A percentile compares a stretch with the other conserved stretches of the same genome.
phyloP scores from a whole-genome alignment of 2,329 filamentous ascomycete species.

The Sordariomycetes sp. region DNA sequence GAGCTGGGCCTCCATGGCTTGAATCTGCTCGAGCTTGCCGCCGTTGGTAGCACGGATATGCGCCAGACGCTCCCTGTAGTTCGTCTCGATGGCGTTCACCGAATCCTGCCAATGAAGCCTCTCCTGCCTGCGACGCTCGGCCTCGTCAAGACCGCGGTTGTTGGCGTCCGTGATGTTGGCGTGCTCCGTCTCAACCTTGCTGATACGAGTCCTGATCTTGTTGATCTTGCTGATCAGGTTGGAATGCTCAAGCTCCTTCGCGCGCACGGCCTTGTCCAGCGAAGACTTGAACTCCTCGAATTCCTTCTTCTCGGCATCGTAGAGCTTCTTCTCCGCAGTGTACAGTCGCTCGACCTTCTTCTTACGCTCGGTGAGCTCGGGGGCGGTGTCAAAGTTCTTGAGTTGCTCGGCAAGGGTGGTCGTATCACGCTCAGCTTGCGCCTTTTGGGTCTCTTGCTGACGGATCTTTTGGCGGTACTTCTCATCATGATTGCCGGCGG shows the following conservation, averaged over 20 bases:
- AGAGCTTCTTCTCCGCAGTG: conserved; percentile 47
- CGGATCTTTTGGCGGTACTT: conserved; percentile 66
- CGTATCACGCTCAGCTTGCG: conserved; percentile 51
- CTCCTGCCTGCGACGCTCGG: conserved; percentile 47
- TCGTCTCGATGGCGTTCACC: conserved; percentile 32
- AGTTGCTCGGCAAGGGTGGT: conserved; percentile 46
- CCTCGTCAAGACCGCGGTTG: conserved; percentile 53
- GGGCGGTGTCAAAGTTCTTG: conserved; percentile 55
- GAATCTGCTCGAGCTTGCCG: conserved; percentile 18
- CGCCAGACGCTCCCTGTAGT: conserved; percentile 32
- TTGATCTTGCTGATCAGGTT: conserved; percentile 59
- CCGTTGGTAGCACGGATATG: conserved; percentile 24
- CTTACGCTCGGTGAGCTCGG: conserved; percentile 51
- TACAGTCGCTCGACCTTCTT: conserved; percentile 43
- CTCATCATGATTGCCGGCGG: conserved; percentile 65
- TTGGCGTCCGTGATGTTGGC: conserved; percentile 63
- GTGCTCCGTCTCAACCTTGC: conserved; percentile 64
- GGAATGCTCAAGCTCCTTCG: conserved; percentile 54
- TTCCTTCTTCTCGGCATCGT: conserved; percentile 45
- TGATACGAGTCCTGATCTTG: conserved; percentile 61
- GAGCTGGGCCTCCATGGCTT: conserved; percentile 19
- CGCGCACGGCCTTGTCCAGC: conserved; percentile 53
- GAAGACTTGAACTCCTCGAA: conserved; percentile 51
- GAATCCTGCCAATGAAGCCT: conserved; percentile 37
- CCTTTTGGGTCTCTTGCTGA: conserved; percentile 67